phyloP scores from a whole-genome alignment of 805 yeast genomes.

The Barnettozyma populi region DNA sequence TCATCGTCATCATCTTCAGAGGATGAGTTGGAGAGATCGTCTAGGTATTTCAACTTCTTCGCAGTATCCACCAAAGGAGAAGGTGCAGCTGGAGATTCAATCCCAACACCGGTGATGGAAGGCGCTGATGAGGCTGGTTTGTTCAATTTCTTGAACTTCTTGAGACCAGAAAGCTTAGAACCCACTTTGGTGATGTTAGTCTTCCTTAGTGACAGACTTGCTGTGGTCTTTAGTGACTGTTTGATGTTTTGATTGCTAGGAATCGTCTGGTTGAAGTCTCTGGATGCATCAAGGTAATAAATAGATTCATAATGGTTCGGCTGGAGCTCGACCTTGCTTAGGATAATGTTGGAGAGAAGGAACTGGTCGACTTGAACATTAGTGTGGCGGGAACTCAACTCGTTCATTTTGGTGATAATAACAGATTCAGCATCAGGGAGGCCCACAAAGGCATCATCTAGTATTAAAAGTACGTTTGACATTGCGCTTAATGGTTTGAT shows the following conservation, averaged over 20 bases:
- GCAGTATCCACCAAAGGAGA: conserved; percentile 12
- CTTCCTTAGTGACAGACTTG: conserved; percentile 9
- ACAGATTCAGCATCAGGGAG: conserved; percentile 19
- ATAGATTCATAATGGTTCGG: conserved; percentile 22
- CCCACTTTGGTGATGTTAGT: conserved; percentile 13
- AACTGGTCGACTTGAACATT: conserved; percentile 20
- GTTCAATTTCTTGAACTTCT: conserved; percentile 22
- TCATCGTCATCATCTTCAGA: conserved; percentile 24
- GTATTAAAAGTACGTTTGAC: conserved; percentile 21
- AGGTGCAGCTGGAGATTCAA: conserved; percentile 16
- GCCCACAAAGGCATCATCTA: conserved; percentile 23
- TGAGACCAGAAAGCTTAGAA: conserved; percentile 23
- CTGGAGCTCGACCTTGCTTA: conserved; percentile 17
- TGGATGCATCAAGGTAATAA: conserved; percentile 21
- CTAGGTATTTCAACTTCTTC: conserved; percentile 21
- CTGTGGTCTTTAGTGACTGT: conserved; percentile 12
- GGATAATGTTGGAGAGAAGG: conserved; percentile 23
- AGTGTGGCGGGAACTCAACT: conserved; percentile 11
- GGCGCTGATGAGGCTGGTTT: conserved; percentile 4
- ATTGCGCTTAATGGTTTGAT: conserved; percentile 3
- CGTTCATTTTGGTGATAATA: conserved; percentile 16
- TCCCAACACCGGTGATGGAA: background rate
- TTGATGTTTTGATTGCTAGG: conserved; percentile 24
- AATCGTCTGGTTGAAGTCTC: conserved; percentile 17
- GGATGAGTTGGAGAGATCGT: conserved; percentile 8